Conservation (phyloP, 352 stramenopile genomes). For the Phytophthora foliorum region DNA sequence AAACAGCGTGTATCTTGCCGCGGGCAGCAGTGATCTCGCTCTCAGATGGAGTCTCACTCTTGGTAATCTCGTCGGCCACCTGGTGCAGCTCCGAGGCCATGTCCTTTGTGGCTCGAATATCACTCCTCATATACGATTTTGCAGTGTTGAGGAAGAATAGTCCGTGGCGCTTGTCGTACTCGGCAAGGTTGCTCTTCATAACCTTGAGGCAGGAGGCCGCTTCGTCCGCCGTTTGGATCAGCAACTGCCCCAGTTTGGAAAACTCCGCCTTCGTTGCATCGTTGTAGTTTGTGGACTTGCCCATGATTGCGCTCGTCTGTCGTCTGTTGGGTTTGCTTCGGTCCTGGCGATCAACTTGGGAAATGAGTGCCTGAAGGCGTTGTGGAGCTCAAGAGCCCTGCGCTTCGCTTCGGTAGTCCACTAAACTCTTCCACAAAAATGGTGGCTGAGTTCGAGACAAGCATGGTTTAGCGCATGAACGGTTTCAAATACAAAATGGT, state of each 20-base stretch:
- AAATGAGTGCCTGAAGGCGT: constrained; percentile 21
- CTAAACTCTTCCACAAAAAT: not conserved
- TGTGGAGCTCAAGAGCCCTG: not conserved
- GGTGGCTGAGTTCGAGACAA: not conserved
- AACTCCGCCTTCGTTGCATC: constrained; percentile 23
- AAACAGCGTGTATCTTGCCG: constrained; percentile 24
- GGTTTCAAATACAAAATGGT: too few relatives aligned
- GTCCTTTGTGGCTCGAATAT: constrained; percentile 33
- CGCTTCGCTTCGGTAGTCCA: not conserved
- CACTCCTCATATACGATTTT: constrained; percentile 31
- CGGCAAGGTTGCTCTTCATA: constrained; percentile 29
- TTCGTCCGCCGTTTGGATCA: constrained; percentile 31
- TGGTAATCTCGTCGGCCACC: constrained; percentile 29
- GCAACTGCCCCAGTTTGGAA: constrained; percentile 19
- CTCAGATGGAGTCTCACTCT: constrained; percentile 20
- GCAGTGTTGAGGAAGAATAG: constrained; percentile 36
- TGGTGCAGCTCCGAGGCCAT: constrained; percentile 22
- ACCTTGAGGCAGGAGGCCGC: constrained; percentile 16
- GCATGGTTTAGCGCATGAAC: too few relatives aligned
- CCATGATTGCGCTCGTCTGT: constrained; percentile 17
- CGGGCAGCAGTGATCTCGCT: constrained; percentile 23
- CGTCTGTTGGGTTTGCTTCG: not conserved
- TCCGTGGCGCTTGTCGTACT: constrained; percentile 31
- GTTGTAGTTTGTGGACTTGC: constrained; percentile 22
- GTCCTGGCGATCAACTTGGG: constrained; percentile 6